Conservation (phyloP, 2,329 filamentous ascomycete genomes). For the Claviceps paspali region DNA sequence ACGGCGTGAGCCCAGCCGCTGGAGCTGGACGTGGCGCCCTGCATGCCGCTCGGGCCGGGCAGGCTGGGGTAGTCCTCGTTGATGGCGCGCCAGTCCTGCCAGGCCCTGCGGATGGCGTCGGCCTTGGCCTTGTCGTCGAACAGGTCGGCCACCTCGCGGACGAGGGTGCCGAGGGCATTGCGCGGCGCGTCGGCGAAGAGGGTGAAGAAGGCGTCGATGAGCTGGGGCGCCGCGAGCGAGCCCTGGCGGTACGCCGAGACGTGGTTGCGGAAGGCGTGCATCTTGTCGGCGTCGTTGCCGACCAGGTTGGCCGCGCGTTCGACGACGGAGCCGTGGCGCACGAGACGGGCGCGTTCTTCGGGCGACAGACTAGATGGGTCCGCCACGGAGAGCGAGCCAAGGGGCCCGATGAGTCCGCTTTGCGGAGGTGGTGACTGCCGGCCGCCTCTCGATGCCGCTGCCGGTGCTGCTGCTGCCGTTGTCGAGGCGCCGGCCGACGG, state of each 20-base stretch:
- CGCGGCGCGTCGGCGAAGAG: slow-evolving; percentile 68
- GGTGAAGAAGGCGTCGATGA: slow-evolving; percentile 78
- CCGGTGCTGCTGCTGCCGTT: slow-evolving; percentile 9
- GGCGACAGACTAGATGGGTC: slow-evolving; percentile 43
- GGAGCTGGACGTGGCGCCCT: slow-evolving; percentile 40
- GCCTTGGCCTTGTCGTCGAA: slow-evolving; percentile 72
- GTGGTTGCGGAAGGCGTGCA: slow-evolving; percentile 61
- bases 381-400: slow-evolving; percentile 36
- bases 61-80: slow-evolving; percentile 91
- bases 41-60: slow-evolving; percentile 56
- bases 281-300: slow-evolving; percentile 58
- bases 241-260: slow-evolving; percentile 66
- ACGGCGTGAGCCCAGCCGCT: slow-evolving; percentile 47
- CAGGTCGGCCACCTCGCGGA: slow-evolving; percentile 83
- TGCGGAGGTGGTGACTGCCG: not conserved
- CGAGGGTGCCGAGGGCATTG: slow-evolving; percentile 68
- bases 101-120: slow-evolving; percentile 61
- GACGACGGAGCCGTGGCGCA: slow-evolving; percentile 72
- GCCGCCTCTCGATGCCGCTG: too few relatives aligned
- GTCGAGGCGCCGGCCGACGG: slow-evolving; percentile 2
- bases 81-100: slow-evolving; percentile 91
- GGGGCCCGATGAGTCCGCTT: slow-evolving; percentile 16
- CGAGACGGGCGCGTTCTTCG: slow-evolving; percentile 64
- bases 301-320: slow-evolving; percentile 74
- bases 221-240: slow-evolving; percentile 52